These are phyloP conservation scores for Ananas comosus DNA, from an alignment of 176 grass and related monocot genomes.

Conservation along the genomic window DNA sequence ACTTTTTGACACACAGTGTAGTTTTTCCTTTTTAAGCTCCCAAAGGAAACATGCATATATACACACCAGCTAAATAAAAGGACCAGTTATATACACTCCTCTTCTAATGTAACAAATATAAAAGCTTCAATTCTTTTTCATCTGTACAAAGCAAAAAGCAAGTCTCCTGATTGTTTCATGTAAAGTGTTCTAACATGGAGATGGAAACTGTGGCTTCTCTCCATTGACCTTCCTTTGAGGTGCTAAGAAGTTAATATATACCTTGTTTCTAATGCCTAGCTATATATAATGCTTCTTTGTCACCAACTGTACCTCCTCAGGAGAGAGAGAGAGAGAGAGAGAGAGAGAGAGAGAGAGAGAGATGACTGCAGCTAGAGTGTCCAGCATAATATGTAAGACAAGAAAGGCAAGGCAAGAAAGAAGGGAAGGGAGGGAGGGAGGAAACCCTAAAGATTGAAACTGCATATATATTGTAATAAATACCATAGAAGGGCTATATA, in stretches of 20 bases:
- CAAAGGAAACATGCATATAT: too few relatives aligned
- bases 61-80: too few relatives aligned
- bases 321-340: neutral
- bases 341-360: neutral
- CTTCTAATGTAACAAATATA: too few relatives aligned
- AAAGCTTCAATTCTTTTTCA: too few relatives aligned
- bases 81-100: too few relatives aligned
- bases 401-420: conserved; percentile 14
- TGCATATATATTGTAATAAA: neutral
- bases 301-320: neutral
- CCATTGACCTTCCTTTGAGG: conserved; percentile 12
- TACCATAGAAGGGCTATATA: neutral
- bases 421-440: conserved; percentile 7
- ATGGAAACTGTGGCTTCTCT: conserved; percentile 18
- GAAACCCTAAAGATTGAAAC: conserved; percentile 17
- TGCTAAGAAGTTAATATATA: conserved; percentile 10
- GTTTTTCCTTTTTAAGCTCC: too few relatives aligned
- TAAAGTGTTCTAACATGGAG: conserved; percentile 10
- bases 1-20: too few relatives aligned
- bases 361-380: neutral
- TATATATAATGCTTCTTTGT: neutral
- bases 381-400: neutral
- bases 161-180: too few relatives aligned
- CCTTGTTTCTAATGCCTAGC: conserved; percentile 7
- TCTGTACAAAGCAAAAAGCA: too few relatives aligned